These are phyloP conservation scores for Coemansia sp. DNA, from an alignment of 192 early-diverging fungal genomes.

Conservation along the genomic window DNA sequence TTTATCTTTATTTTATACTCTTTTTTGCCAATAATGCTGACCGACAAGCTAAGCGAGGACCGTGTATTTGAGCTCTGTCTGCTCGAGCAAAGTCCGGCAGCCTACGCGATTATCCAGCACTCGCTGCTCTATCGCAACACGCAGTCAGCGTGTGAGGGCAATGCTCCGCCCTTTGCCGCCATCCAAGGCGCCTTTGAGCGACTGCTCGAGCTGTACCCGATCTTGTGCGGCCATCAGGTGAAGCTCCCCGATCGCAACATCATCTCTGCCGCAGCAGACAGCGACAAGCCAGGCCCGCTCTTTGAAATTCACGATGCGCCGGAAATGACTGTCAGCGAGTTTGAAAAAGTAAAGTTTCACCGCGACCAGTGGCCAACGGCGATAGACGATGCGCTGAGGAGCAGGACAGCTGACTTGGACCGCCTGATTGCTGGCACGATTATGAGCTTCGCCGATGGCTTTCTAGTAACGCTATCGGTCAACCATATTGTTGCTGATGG, in stretches of 20 bases:
- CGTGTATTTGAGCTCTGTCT: neutral
- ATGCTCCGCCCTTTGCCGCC: neutral
- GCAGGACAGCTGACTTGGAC: neutral
- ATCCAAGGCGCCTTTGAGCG: constrained; percentile 1
- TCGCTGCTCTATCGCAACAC: neutral
- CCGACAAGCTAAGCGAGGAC: neutral
- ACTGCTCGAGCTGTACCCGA: neutral
- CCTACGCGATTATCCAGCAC: neutral
- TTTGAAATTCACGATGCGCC: neutral
- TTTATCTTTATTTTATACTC: no score
- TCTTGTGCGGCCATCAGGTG: neutral
- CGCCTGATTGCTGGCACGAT: neutral
- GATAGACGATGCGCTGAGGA: neutral
- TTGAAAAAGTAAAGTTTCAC: neutral
- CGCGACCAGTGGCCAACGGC: neutral
- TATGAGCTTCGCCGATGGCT: neutral
- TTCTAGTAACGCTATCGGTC: neutral
- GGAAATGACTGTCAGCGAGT: neutral
- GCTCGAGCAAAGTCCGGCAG: neutral
- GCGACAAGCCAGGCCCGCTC: neutral
- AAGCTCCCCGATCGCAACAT: neutral
- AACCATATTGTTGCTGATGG: neutral
- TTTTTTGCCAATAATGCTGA: neutral
- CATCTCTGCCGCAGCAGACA: neutral
- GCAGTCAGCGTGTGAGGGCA: no score